Conservation (phyloP, 192 early-diverging fungal genomes). For the Podila epigama region DNA sequence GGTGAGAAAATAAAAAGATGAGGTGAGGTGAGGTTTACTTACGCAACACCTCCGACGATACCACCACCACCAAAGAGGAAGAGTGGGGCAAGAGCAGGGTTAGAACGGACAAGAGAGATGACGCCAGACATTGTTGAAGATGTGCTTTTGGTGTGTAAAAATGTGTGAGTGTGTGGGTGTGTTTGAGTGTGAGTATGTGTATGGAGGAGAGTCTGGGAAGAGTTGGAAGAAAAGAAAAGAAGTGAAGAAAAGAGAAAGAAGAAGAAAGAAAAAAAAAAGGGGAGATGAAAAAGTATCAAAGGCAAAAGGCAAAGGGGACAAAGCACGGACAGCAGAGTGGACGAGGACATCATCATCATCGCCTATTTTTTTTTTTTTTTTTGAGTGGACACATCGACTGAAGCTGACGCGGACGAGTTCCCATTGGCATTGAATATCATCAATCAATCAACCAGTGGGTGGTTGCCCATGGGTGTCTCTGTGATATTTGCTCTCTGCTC, state of each 20-base stretch:
- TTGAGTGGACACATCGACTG: too few relatives aligned
- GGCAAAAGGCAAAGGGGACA: too few relatives aligned
- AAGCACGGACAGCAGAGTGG: too few relatives aligned
- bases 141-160: background rate
- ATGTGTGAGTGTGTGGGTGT: background rate
- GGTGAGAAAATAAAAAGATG: background rate
- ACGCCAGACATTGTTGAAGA: conserved; percentile 28
- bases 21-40: background rate
- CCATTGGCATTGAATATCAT: background rate
- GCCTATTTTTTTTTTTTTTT: background rate
- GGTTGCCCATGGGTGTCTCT: background rate
- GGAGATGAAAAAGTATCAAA: too few relatives aligned
- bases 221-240: background rate
- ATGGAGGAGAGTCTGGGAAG: background rate
- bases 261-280: background rate
- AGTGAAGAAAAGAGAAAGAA: background rate
- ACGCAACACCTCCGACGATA: conserved; percentile 45
- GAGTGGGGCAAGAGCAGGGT: conserved; percentile 40
- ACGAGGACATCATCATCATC: too few relatives aligned
- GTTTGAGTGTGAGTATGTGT: background rate
- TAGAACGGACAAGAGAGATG: conserved; percentile 26
- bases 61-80: conserved; percentile 45
- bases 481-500: too few relatives aligned
- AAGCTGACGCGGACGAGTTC: too few relatives aligned
- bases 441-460: background rate